A percentile compares a stretch with the other conserved stretches of the same genome.
phyloP scores from a whole-genome alignment of 164 flowering plant genomes.

The Buxus sempervirens region DNA sequence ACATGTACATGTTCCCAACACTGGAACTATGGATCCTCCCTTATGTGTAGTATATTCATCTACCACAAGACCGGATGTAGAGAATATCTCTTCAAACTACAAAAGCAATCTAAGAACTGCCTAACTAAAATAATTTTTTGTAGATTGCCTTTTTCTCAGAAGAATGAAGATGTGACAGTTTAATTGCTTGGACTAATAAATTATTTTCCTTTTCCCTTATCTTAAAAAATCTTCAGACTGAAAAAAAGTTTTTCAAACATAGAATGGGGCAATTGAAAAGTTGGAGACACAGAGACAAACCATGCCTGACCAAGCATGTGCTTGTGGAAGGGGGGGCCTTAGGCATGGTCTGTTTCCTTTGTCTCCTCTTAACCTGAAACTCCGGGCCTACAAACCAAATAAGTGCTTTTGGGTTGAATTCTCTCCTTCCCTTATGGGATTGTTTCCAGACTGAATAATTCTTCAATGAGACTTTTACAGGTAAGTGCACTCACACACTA shows the following conservation, averaged over 20 bases:
- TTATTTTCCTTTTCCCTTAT: too few species aligned
- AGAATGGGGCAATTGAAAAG: constrained; percentile 19
- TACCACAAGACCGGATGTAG: too few species aligned
- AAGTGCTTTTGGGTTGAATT: neutral
- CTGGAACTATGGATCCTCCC: too few species aligned
- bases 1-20: too few species aligned
- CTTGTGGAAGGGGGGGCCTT: neutral
- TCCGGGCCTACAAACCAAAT: constrained; percentile 14
- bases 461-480: neutral
- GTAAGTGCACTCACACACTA: neutral
- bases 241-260: neutral
- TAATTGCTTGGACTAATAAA: too few species aligned
- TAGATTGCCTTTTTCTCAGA: too few species aligned
- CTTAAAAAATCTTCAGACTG: neutral
- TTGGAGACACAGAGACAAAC: constrained; percentile 8
- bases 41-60: too few species aligned
- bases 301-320: constrained; percentile 18
- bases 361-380: constrained; percentile 12
- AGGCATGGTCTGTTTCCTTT: constrained; percentile 9
- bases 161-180: too few species aligned
- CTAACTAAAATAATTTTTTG: too few species aligned
- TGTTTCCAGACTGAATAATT: neutral
- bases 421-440: neutral
- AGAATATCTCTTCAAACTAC: too few species aligned
- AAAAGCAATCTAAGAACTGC: too few species aligned